A percentile compares a stretch with the other conserved stretches of the same genome.
phyloP scores from a whole-genome alignment of 176 grass and related monocot genomes.

The Triticum turgidum region DNA sequence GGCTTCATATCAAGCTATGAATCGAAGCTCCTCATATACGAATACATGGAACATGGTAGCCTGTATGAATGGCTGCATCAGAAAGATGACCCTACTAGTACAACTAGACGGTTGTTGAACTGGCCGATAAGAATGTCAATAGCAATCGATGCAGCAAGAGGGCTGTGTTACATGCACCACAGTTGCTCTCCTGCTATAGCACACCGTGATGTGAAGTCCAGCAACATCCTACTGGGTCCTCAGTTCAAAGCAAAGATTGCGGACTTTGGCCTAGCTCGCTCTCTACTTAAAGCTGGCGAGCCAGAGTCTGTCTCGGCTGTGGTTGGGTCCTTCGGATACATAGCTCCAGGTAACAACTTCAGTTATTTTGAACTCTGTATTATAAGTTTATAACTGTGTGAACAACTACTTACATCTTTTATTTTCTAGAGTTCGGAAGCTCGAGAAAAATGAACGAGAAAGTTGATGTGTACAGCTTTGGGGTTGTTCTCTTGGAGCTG shows the following conservation, averaged over 20 bases:
- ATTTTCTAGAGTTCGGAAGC: constrained; percentile 25
- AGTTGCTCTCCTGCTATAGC: constrained; percentile 41
- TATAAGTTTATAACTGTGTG: background rate
- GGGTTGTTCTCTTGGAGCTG: constrained; percentile 59
- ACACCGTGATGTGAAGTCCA: constrained; percentile 59
- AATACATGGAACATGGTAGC: constrained; percentile 62
- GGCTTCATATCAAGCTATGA: constrained; percentile 41
- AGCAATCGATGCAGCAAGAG: constrained; percentile 49
- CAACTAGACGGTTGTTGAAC: constrained; percentile 5
- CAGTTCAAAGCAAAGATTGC: constrained; percentile 55
- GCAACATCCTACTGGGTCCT: constrained; percentile 45
- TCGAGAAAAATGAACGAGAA: constrained; percentile 49
- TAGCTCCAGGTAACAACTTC: constrained; percentile 49
- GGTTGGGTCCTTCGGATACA: constrained; percentile 64
- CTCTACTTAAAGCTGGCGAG: constrained; percentile 34
- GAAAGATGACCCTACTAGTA: background rate
- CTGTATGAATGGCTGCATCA: constrained; percentile 54
- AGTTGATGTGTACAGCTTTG: constrained; percentile 63
- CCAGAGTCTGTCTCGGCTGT: constrained; percentile 31
- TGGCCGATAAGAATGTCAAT: constrained; percentile 46
- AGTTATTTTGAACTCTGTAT: background rate
- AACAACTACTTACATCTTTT: background rate
- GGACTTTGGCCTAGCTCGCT: constrained; percentile 49
- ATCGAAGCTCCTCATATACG: constrained; percentile 54
- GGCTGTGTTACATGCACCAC: constrained; percentile 60